Evolutionary conservation across 192 early-diverging fungal species (phyloP).

Genomic region (Bifiguratus adelaidae): DNA sequence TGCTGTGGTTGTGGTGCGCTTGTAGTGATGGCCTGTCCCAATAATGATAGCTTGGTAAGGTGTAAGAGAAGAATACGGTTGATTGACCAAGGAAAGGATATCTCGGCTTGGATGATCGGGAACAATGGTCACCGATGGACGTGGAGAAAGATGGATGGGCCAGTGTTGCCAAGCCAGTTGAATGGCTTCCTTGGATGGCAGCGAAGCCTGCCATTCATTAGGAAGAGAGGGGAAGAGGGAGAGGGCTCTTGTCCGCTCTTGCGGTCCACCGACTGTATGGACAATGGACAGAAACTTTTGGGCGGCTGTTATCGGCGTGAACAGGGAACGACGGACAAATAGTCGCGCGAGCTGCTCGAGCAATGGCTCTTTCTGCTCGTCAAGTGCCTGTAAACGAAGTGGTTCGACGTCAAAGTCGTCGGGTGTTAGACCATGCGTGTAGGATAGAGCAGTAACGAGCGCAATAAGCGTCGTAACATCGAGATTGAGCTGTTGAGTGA

Average conservation of each 20-base stretch:
- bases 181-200: no score
- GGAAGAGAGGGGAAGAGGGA: slow-evolving; percentile 16
- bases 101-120: no score
- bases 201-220: no score
- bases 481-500: slow-evolving; percentile 26
- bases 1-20: no score
- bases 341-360: slow-evolving; percentile 20
- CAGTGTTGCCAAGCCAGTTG: no score
- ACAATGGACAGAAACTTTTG: slow-evolving; percentile 24
- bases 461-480: slow-evolving; percentile 36
- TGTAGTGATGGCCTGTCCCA: no score
- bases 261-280: slow-evolving; percentile 23
- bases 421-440: slow-evolving; percentile 15
- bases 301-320: slow-evolving; percentile 21
- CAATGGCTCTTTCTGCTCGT: slow-evolving; percentile 19
- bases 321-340: slow-evolving; percentile 20
- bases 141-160: no score
- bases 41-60: no score
- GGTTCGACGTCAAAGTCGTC: slow-evolving; percentile 14
- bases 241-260: slow-evolving; percentile 14
- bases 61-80: no score
- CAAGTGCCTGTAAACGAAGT: slow-evolving; percentile 24
- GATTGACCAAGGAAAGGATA: no score
- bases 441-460: slow-evolving; percentile 26
- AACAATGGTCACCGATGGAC: no score